Evolutionary conservation across 2,329 filamentous ascomycete species (phyloP).

Genomic region (Balansia obtecta): DNA sequence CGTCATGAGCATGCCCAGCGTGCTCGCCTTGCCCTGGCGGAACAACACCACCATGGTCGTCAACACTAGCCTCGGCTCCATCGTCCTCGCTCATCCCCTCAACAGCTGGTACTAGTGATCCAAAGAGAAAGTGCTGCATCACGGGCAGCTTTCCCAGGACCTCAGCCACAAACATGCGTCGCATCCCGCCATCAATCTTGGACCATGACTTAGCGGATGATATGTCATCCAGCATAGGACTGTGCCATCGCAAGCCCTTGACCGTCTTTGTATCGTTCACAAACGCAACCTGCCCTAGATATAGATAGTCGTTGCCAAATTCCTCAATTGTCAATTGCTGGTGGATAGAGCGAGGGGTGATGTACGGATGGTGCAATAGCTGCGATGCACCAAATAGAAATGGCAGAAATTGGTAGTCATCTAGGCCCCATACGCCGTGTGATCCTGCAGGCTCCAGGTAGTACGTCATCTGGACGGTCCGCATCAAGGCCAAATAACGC

Average conservation of each 20-base stretch:
- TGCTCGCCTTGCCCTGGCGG: conserved; percentile 36
- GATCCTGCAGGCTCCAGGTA: conserved; percentile 95
- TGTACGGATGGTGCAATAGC: conserved; percentile 70
- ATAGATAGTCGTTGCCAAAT: conserved; percentile 70
- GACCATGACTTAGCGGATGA: conserved; percentile 77
- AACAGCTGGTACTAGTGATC: conserved; percentile 66
- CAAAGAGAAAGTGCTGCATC: conserved; percentile 98
- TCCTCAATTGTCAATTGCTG: conserved; percentile 81
- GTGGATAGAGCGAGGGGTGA: conserved; percentile 72
- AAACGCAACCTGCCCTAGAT: conserved; percentile 84
- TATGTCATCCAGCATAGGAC: conserved; percentile 97
- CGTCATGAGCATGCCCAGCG: conserved; percentile 49
- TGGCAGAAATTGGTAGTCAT: conserved; percentile 94
- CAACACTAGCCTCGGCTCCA: conserved; percentile 30
- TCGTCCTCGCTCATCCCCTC: conserved; percentile 68
- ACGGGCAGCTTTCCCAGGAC: conserved; percentile 88
- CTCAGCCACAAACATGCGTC: conserved; percentile 90
- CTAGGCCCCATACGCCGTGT: conserved; percentile 94
- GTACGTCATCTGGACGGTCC: conserved; percentile 76
- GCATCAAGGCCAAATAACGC: conserved; percentile 78
- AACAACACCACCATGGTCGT: conserved; percentile 36
- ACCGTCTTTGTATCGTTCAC: conserved; percentile 96
- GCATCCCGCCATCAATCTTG: conserved; percentile 92
- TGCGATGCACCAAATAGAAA: conserved; percentile 93
- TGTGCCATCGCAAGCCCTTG: conserved; percentile 89